Percentiles rank a stretch among this genome's conserved stretches.
phyloP scores from a whole-genome alignment of 306 rosid genomes.

The Cucurbita maxima region DNA sequence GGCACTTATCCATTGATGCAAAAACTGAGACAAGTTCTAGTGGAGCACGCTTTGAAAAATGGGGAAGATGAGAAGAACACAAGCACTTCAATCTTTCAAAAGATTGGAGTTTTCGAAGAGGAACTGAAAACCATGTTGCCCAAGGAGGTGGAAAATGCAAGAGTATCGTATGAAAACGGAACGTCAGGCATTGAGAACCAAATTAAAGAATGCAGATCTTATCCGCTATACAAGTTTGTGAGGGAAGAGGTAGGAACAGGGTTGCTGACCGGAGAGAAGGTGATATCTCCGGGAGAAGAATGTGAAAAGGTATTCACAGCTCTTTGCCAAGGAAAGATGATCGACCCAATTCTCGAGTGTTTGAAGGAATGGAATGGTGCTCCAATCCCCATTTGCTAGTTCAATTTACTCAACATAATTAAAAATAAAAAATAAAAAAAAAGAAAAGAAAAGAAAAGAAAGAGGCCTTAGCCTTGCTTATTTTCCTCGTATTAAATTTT shows the following conservation, averaged over 20 bases:
- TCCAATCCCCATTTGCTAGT: constrained; percentile 63
- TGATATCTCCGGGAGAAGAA: constrained; percentile 65
- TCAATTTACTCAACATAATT: background rate
- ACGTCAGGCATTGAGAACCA: constrained; percentile 32
- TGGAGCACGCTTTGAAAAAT: constrained; percentile 57
- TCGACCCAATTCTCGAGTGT: constrained; percentile 68
- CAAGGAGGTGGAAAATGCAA: constrained; percentile 55
- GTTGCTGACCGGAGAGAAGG: constrained; percentile 53
- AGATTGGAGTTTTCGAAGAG: constrained; percentile 60
- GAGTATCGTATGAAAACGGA: constrained; percentile 41
- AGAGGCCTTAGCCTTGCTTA: background rate
- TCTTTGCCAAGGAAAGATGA: constrained; percentile 60
- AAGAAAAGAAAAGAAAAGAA: too few relatives aligned
- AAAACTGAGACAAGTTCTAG: constrained; percentile 52
- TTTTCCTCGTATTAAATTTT: background rate
- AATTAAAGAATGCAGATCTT: constrained; percentile 64
- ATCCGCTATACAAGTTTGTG: constrained; percentile 73
- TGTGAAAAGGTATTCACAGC: constrained; percentile 67
- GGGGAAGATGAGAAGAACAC: constrained; percentile 37
- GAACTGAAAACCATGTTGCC: constrained; percentile 54
- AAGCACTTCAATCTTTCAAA: constrained; percentile 73
- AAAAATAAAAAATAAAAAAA: background rate
- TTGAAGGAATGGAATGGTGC: constrained; percentile 71
- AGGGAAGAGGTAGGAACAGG: constrained; percentile 48
- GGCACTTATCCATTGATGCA: constrained; percentile 84